A percentile compares a stretch with the other conserved stretches of the same genome.
Conservation (phyloP, 1,284 basidiomycete genomes). For the Malassezia caprae region DNA sequence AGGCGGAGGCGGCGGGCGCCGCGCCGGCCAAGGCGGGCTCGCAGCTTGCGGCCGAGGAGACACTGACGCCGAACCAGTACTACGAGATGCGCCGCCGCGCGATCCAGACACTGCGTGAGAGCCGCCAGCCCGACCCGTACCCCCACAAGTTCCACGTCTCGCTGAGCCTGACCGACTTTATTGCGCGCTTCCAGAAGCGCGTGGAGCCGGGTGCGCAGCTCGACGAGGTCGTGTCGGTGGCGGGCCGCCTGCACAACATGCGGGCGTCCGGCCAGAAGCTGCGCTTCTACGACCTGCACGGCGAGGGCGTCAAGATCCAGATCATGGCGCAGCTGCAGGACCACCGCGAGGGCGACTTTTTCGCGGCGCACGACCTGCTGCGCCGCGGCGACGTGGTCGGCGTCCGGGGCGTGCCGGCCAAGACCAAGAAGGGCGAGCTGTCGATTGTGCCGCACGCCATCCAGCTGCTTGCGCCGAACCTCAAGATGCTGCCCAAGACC, state of each 20-base stretch:
- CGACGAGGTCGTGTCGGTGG: conserved; percentile 55
- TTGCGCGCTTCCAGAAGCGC: conserved; percentile 62
- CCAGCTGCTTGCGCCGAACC: conserved; percentile 82
- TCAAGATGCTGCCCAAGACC: conserved; percentile 70
- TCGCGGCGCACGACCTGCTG: conserved; percentile 70
- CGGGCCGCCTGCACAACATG: conserved; percentile 85
- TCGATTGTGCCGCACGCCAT: conserved; percentile 75
- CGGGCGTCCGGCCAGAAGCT: conserved; percentile 74
- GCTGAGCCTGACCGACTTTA: conserved; percentile 66
- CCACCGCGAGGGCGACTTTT: conserved; percentile 55
- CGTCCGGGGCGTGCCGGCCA: conserved; percentile 74
- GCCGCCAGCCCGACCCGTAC: conserved; percentile 75
- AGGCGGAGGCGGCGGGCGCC: conserved; percentile 21
- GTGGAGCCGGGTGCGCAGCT: conserved; percentile 38
- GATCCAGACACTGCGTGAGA: conserved; percentile 74
- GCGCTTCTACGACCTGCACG: conserved; percentile 86
- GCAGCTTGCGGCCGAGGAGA: conserved; percentile 28
- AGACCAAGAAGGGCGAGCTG: conserved; percentile 92
- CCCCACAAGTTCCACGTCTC: conserved; percentile 97
- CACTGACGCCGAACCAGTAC: conserved; percentile 63
- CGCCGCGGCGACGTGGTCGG: conserved; percentile 93
- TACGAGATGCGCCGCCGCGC: conserved; percentile 81
- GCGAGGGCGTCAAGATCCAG: conserved; percentile 86
- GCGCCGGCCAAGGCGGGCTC: conserved; percentile 19
- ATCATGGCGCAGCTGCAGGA: conserved; percentile 86